Evolutionary conservation across 2,329 filamentous ascomycete genomes (phyloP).

Genomic region (Huntiella abstrusa): DNA sequence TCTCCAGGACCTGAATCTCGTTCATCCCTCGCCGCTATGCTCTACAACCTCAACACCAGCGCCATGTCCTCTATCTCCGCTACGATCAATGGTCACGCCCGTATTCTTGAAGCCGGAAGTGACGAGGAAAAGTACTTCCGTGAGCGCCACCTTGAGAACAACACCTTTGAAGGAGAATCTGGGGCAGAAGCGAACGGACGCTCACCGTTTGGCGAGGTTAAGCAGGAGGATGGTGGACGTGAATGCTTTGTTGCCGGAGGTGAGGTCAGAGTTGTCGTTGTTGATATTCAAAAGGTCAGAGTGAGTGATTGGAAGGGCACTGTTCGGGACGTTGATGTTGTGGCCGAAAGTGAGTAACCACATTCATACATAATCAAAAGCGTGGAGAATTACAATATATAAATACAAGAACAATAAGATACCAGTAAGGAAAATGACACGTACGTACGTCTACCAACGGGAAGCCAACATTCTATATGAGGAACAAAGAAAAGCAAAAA

Average conservation of each 20-base stretch:
- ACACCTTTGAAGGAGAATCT: slow-evolving; percentile 48
- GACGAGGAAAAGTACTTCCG: slow-evolving; percentile 75
- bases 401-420: background rate
- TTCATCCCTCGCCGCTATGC: slow-evolving; percentile 61
- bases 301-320: slow-evolving; percentile 94
- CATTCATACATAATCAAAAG: too few species aligned
- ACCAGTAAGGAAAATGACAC: background rate
- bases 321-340: slow-evolving; percentile 42
- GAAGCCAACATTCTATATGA: background rate
- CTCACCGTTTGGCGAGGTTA: slow-evolving; percentile 17
- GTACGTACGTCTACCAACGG: background rate
- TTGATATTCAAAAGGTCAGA: slow-evolving; percentile 64
- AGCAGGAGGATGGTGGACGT: slow-evolving; percentile 32
- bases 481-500: background rate
- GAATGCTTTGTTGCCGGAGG: slow-evolving; percentile 60
- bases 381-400: too few species aligned
- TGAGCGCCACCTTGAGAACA: slow-evolving; percentile 72
- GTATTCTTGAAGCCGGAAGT: slow-evolving; percentile 50
- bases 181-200: background rate
- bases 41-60: slow-evolving; percentile 80
- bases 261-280: slow-evolving; percentile 73
- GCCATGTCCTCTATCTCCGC: slow-evolving; percentile 77
- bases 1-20: slow-evolving; percentile 45
- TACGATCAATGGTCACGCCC: slow-evolving; percentile 79
- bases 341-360: background rate